A percentile compares a stretch with the other conserved stretches of the same genome.
These are phyloP conservation scores for Candida pini DNA, from an alignment of 805 yeast genomes.

Conservation along the genomic window DNA sequence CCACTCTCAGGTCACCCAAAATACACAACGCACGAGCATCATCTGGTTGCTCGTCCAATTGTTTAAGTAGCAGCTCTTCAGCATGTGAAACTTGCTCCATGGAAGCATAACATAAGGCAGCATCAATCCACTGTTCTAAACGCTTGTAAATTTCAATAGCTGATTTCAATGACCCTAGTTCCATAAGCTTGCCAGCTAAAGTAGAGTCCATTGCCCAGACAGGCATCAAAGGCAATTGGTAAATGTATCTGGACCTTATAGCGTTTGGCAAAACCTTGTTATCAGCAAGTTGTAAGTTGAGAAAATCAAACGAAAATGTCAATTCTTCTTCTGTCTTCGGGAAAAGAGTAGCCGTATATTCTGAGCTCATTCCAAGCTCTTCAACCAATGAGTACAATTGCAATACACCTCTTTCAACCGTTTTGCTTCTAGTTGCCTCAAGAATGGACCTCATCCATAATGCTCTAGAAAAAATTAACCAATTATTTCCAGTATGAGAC, in stretches of 20 bases:
- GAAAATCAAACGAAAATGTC: conserved; percentile 18
- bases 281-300: conserved; percentile 15
- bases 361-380: conserved; percentile 65
- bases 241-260: conserved; percentile 59
- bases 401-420: conserved; percentile 88
- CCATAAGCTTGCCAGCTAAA: conserved; percentile 81
- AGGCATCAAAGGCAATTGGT: conserved; percentile 71
- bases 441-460: conserved; percentile 86
- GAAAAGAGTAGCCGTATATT: conserved; percentile 46
- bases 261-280: conserved; percentile 36
- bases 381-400: conserved; percentile 92
- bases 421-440: conserved; percentile 75
- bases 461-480: conserved; percentile 75
- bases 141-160: conserved; percentile 88
- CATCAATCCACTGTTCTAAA: conserved; percentile 68
- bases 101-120: conserved; percentile 87
- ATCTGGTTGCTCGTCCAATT: conserved; percentile 52
- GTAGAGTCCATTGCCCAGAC: conserved; percentile 79
- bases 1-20: conserved; percentile 77
- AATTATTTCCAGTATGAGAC: conserved; percentile 40
- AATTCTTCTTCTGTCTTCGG: conserved; percentile 34
- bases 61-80: conserved; percentile 45
- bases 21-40: conserved; percentile 83
- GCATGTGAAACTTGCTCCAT: conserved; percentile 72
- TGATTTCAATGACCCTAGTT: conserved; percentile 76